A percentile compares a stretch with the other conserved stretches of the same genome.
Conservation (phyloP, 805 yeast genomes). For the Starmerella gropengiesseri region DNA sequence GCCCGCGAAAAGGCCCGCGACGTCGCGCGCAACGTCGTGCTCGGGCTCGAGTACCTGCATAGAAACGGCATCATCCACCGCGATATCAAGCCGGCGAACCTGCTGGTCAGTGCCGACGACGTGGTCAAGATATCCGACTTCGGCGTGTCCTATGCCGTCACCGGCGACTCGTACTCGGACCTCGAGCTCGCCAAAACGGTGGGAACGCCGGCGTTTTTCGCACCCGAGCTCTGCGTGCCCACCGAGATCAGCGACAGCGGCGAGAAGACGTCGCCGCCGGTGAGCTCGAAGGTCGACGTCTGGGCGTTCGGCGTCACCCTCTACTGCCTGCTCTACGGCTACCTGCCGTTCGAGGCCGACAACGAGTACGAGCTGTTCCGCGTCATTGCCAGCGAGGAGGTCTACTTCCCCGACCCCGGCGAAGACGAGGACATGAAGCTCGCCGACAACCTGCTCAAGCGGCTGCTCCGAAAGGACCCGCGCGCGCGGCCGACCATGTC, state of each 20-base stretch:
- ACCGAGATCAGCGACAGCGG: constrained; percentile 18
- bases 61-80: constrained; percentile 71
- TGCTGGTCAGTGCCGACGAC: constrained; percentile 57
- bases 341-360: constrained; percentile 78
- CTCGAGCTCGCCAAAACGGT: constrained; percentile 88
- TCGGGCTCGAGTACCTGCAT: constrained; percentile 85
- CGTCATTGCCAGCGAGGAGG: constrained; percentile 54
- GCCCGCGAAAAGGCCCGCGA: constrained; percentile 55
- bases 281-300: constrained; percentile 80
- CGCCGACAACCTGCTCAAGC: constrained; percentile 45
- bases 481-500: constrained; percentile 51
- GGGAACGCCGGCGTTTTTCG: constrained; percentile 94
- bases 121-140: constrained; percentile 90
- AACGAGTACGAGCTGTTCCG: constrained; percentile 78
- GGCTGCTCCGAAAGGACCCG: constrained; percentile 63
- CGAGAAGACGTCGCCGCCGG: constrained; percentile 34
- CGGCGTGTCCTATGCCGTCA: constrained; percentile 76
- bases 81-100: constrained; percentile 90
- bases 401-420: constrained; percentile 43
- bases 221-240: constrained; percentile 70
- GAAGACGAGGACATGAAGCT: constrained; percentile 25
- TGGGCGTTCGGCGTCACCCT: constrained; percentile 95
- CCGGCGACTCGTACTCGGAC: constrained; percentile 41
- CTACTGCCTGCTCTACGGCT: constrained; percentile 78
- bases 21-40: constrained; percentile 69